Base-by-base conservation (phyloP, 371 early-diverging fungal species). In the Mucor mucedo region DNA sequence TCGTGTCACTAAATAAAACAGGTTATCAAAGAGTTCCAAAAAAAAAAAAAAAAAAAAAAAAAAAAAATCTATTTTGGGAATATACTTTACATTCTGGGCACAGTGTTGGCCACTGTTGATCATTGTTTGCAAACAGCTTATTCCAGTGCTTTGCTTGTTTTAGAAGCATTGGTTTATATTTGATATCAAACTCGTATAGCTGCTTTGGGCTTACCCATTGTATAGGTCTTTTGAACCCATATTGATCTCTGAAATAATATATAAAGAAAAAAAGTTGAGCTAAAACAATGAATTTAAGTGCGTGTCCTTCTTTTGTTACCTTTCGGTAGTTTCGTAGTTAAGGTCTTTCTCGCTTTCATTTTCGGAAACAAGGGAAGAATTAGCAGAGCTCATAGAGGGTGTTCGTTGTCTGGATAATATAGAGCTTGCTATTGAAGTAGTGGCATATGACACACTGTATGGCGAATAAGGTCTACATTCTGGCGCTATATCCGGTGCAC, bases 171-270 rank as follows among this genome's bases (percentile, higher is more conserved):
- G 75, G 72, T 49, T 80, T 70, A 62, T 89, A 88, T 5, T 71
- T 62, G 10, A 67, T 57, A 49, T 87, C 87, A 70, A 88, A 86
- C 41, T 77, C 71, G 14, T 72, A 65, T 49, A 85, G 68, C 30
- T 82, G 73, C 8, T 79, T 72, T 16, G 73, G 52, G 0, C 76
- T 70, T 21, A 87, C 65, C 83, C 84, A 85, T 69, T 84, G 84
- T 5, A 79, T 76, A 28, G 81, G 78, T 44, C 79, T 80, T 62
- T 76, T 83, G 68, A 90, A 90, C 13, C 90, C 90, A 65, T 88
- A 89, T 33, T 68, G 66, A 66, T 90, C 90, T 38, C 88, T 81
- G 35, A 11, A 40, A 1, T 21, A 21, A 21, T 21, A 33, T 38
- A 11, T 16, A 47, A n/a, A 16, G 4, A 39, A 44, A n/a, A 44